Conservation (phyloP, 371 early-diverging fungal genomes). For the Cokeromyces recurvatus region DNA sequence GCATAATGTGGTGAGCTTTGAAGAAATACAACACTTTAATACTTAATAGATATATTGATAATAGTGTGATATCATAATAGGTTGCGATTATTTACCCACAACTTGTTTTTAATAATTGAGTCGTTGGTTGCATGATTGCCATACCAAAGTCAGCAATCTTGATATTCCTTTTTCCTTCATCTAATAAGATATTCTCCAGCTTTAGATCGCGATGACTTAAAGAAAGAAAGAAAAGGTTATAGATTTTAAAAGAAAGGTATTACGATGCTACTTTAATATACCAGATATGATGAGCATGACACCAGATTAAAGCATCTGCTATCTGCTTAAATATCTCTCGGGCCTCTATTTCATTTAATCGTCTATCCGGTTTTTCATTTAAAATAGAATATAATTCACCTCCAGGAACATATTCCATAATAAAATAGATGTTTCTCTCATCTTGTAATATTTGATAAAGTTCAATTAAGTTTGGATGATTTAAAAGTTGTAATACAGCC, state of each 20-base stretch:
- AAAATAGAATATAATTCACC: constrained; percentile 34
- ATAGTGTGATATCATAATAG: constrained; percentile 38
- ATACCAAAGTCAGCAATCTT: constrained; percentile 86
- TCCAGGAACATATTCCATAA: constrained; percentile 37
- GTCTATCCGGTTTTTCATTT: constrained; percentile 22
- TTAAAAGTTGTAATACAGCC: constrained; percentile 63
- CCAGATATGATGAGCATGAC: constrained; percentile 65
- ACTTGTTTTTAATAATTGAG: constrained; percentile 65
- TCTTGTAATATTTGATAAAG: constrained; percentile 67
- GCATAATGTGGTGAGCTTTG: constrained; percentile 86
- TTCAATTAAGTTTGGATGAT: constrained; percentile 63
- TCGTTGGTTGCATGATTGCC: constrained; percentile 67
- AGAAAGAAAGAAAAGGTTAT: background rate
- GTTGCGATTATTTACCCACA: constrained; percentile 74
- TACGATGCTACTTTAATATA: constrained; percentile 8
- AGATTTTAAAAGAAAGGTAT: background rate
- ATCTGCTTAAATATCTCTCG: constrained; percentile 89
- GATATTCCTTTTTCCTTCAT: constrained; percentile 59
- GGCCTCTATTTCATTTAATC: constrained; percentile 71
- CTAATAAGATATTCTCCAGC: constrained; percentile 92
- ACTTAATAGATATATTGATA: too few relatives aligned
- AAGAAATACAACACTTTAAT: constrained; percentile 19
- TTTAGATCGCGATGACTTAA: constrained; percentile 94
- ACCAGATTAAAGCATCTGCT: constrained; percentile 86
- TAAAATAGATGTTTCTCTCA: constrained; percentile 25